A percentile compares a stretch with the other conserved stretches of the same genome.
Conservation (phyloP, 768 basidiomycete genomes). For the Auricularia auricula-judae region DNA sequence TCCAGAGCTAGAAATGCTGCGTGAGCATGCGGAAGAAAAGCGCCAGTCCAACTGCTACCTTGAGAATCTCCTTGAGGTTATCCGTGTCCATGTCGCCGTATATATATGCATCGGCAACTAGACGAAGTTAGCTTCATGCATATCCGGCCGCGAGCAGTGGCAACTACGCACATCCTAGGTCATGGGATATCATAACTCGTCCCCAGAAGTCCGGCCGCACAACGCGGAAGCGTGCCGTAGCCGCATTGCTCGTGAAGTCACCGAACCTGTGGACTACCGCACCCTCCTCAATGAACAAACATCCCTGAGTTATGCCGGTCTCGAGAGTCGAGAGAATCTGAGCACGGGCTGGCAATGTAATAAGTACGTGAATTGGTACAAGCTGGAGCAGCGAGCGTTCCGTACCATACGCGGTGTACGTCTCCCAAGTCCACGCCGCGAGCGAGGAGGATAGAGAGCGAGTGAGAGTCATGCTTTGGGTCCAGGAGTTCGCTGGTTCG, state of each 20-base stretch:
- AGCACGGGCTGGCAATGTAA: neutral
- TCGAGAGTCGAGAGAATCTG: neutral
- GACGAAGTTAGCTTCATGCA: neutral
- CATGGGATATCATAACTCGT: neutral
- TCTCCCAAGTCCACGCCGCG: neutral
- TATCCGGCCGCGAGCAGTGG: neutral
- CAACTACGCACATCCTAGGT: neutral
- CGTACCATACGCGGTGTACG: neutral
- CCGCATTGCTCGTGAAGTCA: neutral
- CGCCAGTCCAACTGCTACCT: slow-evolving; percentile 9
- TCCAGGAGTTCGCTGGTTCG: too few relatives aligned
- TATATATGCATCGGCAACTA: slow-evolving; percentile 25
- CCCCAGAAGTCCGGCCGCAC: neutral
- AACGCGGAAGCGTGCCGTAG: neutral
- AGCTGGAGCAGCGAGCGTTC: neutral
- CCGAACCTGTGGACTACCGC: neutral
- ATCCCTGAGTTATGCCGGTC: neutral
- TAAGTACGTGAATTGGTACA: neutral
- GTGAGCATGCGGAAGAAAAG: slow-evolving; percentile 2
- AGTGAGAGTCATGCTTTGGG: neutral
- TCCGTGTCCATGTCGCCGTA: slow-evolving; percentile 22
- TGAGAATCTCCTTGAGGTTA: slow-evolving; percentile 20
- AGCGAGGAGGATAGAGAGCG: neutral
- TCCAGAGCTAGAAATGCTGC: slow-evolving; percentile 18
- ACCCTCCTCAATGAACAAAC: neutral